Percentiles rank a stretch among this genome's conserved stretches.
These are phyloP conservation scores for Exutisphaerella laricina DNA, from an alignment of 2,329 filamentous ascomycete species.

Conservation along the genomic window DNA sequence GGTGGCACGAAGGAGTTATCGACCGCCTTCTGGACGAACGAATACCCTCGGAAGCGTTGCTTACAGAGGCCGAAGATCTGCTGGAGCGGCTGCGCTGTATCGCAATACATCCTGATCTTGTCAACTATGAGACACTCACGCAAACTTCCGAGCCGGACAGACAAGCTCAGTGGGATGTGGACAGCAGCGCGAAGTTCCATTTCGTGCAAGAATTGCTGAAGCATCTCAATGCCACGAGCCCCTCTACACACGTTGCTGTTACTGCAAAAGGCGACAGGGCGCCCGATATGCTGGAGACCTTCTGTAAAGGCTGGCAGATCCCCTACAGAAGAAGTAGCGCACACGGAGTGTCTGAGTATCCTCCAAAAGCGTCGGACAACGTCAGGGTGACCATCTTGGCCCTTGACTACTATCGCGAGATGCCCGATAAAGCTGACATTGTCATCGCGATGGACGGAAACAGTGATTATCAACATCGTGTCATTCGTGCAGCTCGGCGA, in stretches of 20 bases:
- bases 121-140: slow-evolving; percentile 29
- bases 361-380: no score
- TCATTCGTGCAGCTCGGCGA: slow-evolving; percentile 12
- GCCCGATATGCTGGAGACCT: slow-evolving; percentile 31
- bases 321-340: slow-evolving; percentile 4
- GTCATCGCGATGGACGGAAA: slow-evolving; percentile 40
- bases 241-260: slow-evolving; percentile 27
- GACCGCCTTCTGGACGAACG: slow-evolving; percentile 22
- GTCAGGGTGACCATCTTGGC: slow-evolving; percentile 35
- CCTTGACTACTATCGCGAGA: slow-evolving; percentile 20
- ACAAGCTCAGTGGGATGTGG: slow-evolving; percentile 33
- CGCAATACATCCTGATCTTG: slow-evolving; percentile 32
- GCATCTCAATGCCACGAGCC: slow-evolving; percentile 19
- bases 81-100: slow-evolving; percentile 26
- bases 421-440: slow-evolving; percentile 32
- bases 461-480: slow-evolving; percentile 11
- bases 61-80: slow-evolving; percentile 23
- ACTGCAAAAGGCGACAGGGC: slow-evolving; percentile 27
- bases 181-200: slow-evolving; percentile 34
- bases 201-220: slow-evolving; percentile 33
- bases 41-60: slow-evolving; percentile 12
- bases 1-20: slow-evolving; percentile 22
- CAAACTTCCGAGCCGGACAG: slow-evolving; percentile 24
- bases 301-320: slow-evolving; percentile 26
- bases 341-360: background rate